Percentiles rank a stretch among this genome's conserved stretches.
Conservation (phyloP, 2,329 filamentous ascomycete species). For the Plectosphaerella sp. region DNA sequence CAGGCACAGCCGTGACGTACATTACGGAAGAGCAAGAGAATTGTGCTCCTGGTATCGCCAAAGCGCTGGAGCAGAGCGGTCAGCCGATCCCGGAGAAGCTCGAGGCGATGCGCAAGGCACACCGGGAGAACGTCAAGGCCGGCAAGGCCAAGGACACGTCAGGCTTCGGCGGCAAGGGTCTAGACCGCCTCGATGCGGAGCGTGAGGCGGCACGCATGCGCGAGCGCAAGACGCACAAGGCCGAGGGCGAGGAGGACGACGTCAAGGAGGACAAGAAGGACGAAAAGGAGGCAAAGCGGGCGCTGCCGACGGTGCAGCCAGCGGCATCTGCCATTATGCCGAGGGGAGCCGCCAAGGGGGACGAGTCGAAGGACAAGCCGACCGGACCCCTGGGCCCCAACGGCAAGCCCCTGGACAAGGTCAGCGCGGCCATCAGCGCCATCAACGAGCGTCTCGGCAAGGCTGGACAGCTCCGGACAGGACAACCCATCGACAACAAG, state of each 20-base stretch:
- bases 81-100: slow-evolving; percentile 72
- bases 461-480: slow-evolving; percentile 82
- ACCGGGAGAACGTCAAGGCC: slow-evolving; percentile 85
- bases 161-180: slow-evolving; percentile 91
- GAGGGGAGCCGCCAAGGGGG: slow-evolving; percentile 45
- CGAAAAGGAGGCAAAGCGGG: slow-evolving; percentile 65
- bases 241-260: slow-evolving; percentile 79
- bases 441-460: slow-evolving; percentile 90
- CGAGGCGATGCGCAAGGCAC: slow-evolving; percentile 63
- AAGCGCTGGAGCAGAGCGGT: slow-evolving; percentile 88
- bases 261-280: slow-evolving; percentile 67
- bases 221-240: slow-evolving; percentile 85
- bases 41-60: slow-evolving; percentile 81
- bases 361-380: slow-evolving; percentile 31
- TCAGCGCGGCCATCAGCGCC: slow-evolving; percentile 82
- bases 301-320: slow-evolving; percentile 60
- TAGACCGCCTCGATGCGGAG: slow-evolving; percentile 87
- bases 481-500: slow-evolving; percentile 96
- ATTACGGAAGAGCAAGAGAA: slow-evolving; percentile 88
- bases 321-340: slow-evolving; percentile 54
- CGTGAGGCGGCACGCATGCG: slow-evolving; percentile 81
- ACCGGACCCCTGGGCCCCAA: slow-evolving; percentile 51
- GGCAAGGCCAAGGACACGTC: slow-evolving; percentile 86
- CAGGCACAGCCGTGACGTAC: slow-evolving; percentile 90
- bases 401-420: slow-evolving; percentile 71